Evolutionary conservation across 2,329 filamentous ascomycete genomes (phyloP).

Genomic region (Dothidotthia symphoricarpi): DNA sequence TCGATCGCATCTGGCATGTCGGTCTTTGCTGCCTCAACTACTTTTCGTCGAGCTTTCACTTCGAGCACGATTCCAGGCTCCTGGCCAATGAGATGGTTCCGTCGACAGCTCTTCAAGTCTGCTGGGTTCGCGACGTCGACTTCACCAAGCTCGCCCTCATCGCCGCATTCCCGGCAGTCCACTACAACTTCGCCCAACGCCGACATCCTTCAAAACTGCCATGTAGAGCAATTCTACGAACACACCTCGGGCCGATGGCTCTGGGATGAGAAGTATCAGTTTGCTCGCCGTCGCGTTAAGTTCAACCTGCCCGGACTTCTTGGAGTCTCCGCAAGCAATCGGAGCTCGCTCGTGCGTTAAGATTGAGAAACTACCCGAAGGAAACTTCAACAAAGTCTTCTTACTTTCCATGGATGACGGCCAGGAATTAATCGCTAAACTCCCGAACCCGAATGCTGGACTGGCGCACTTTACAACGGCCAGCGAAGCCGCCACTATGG

Average conservation of each 20-base stretch:
- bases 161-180: constrained; percentile 8
- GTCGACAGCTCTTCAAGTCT: constrained; percentile 12
- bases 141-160: constrained; percentile 8
- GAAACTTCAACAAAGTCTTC: constrained; percentile 43
- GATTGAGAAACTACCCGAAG: constrained; percentile 38
- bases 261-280: constrained; percentile 18
- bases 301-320: constrained; percentile 14
- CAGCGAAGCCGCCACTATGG: constrained; percentile 39
- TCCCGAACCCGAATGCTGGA: constrained; percentile 37
- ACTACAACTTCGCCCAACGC: constrained; percentile 10
- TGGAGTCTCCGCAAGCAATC: constrained; percentile 14
- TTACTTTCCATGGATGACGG: constrained; percentile 31
- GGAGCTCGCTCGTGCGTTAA: constrained; percentile 15
- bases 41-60: neutral
- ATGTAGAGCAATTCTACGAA: constrained; percentile 25
- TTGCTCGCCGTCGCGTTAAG: constrained; percentile 16
- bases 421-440: constrained; percentile 29
- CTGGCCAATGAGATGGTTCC: constrained; percentile 8
- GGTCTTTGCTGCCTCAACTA: neutral
- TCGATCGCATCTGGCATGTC: constrained; percentile 3
- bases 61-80: constrained; percentile 4
- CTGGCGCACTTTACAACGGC: constrained; percentile 31
- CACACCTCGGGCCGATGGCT: constrained; percentile 19
- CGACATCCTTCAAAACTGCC: constrained; percentile 49
- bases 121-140: constrained; percentile 8